Evolutionary conservation across 208 protist species (phyloP), one percentile per base, ranked within the genome.

Genomic region (Trypanosomatidae sp.): DNA sequence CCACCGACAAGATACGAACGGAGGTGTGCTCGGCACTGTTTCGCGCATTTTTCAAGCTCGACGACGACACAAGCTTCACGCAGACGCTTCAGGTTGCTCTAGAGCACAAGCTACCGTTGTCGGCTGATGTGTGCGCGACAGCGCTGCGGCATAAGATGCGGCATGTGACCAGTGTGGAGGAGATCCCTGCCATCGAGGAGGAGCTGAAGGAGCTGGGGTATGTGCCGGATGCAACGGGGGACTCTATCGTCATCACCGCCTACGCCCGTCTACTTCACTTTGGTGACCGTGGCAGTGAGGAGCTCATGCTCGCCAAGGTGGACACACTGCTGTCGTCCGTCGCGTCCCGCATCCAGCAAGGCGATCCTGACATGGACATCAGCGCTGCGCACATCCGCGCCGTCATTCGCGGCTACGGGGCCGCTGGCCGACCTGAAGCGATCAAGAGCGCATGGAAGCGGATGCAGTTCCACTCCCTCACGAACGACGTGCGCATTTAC

Each of bases 281-380:
- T 85, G 90, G 91, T 19, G 91, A 96, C 68, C 77, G 85, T 28
- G 89, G 87, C 0, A 93, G 84, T 70, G 89, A 94, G 70, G 91
- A 96, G 79, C 72, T 96, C 28, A 96, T 96, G 89, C 75, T 96
- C 28, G 84, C 88, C 43, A 96, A 96, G 77, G 91, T 96, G 62
- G 91, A 94, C 68, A 96, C 90, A 6, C 85, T 96, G 1, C 83
- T 96, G 33, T 94, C 88, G 9, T 91, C 89, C 36, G 94, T 96
- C 66, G 91, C 94, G 72, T 91, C 86, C 8, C 83, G 89, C 4
- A 80, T 96, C 36, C 93, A 92, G 83, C 84, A 95, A 66, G 90
- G 90, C 10, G 87, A 94, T 62, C 88, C 89, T 17, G 90, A 94
- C 62, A 91, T 93, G 84, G 91, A 96, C 72, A 90, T 96, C 66